Conservation (phyloP, 495 filamentous ascomycete species). For the Viridothelium virens region DNA sequence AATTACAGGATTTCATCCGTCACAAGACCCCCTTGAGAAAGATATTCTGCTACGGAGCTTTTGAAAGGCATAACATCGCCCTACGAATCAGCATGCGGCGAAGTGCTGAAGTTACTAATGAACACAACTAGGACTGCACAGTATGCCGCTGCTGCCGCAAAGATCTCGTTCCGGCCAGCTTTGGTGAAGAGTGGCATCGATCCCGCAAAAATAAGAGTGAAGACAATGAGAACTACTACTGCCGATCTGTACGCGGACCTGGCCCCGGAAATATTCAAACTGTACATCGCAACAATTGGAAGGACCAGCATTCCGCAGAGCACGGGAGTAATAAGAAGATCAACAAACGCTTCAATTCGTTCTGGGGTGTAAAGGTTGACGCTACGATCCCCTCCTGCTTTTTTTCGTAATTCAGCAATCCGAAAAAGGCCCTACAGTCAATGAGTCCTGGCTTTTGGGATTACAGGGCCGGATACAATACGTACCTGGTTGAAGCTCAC, state of each 20-base stretch:
- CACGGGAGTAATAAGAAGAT: slow-evolving; percentile 31
- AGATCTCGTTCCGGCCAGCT: slow-evolving; percentile 31
- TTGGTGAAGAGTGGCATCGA: slow-evolving; percentile 32
- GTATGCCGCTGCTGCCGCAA: slow-evolving; percentile 30
- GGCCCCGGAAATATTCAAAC: slow-evolving; percentile 21
- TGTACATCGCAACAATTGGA: slow-evolving; percentile 37
- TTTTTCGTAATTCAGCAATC: slow-evolving; percentile 32
- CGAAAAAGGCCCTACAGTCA: slow-evolving; percentile 26
- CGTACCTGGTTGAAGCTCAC: neutral
- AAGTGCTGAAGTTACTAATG: slow-evolving; percentile 11
- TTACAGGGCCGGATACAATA: neutral
- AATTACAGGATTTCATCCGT: too few relatives aligned
- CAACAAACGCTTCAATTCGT: slow-evolving; percentile 33
- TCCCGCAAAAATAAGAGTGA: slow-evolving; percentile 30
- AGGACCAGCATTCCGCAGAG: slow-evolving; percentile 38
- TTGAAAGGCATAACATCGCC: neutral
- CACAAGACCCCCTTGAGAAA: too few relatives aligned
- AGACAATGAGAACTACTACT: slow-evolving; percentile 7
- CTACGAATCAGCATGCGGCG: neutral
- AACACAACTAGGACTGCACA: slow-evolving; percentile 29
- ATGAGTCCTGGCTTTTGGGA: neutral
- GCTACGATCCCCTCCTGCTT: slow-evolving; percentile 27
- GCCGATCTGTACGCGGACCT: neutral
- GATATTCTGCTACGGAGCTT: too few relatives aligned
- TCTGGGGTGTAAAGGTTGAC: slow-evolving; percentile 34